Evolutionary conservation across 2,329 filamentous ascomycete genomes (phyloP), one percentile per base, ranked within the genome.

Genomic region (Alternaria sp.): DNA sequence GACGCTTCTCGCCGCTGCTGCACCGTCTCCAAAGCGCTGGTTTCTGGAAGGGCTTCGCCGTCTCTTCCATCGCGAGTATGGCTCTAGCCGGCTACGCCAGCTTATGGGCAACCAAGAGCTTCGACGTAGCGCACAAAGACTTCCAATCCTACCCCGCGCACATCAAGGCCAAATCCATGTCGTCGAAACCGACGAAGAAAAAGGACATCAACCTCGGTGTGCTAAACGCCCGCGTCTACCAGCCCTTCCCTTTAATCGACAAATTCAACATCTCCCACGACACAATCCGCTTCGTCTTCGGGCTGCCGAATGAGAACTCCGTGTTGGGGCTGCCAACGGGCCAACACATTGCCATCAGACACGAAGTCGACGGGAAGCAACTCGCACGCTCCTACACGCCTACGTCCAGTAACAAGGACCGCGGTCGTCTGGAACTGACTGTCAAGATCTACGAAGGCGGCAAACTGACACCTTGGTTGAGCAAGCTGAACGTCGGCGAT

Each of bases 281-380:
- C 51, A 72, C 71, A 0, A 67, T 68, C 33, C 71, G 73, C 15
- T 71, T 74, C 41, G 71, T 73, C 2, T 79, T 79, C 60, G 55
- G 56, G 0, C 67, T 74, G 6, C 77, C 77, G 2, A 65, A 58
- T 2, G 37, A 65, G 8, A 67, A 62, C 9, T 68, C 71, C 6
- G 66, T 78, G 5, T 61, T 80, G 6, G 78, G 78, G 11, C 66
- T 80, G 21, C 78, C 78, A 2, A 80, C 75, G 25, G 78, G 78
- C 6, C 78, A 80, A 55, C 78, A 80, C 53, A 64, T 79, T 5
- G 71, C 76, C 3, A 76, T 80, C 61, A 70, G 69, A 8, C 76
- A 94, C 60, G 87, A 86, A 57, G 88, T 96, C 67, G 90, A 93
- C 73, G 93, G 93, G 77, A 81, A 69, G 41, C 54, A 58, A 9